Evolutionary conservation across 129 eudicot genomes (phyloP).

Genomic region (Apium graveolens): DNA sequence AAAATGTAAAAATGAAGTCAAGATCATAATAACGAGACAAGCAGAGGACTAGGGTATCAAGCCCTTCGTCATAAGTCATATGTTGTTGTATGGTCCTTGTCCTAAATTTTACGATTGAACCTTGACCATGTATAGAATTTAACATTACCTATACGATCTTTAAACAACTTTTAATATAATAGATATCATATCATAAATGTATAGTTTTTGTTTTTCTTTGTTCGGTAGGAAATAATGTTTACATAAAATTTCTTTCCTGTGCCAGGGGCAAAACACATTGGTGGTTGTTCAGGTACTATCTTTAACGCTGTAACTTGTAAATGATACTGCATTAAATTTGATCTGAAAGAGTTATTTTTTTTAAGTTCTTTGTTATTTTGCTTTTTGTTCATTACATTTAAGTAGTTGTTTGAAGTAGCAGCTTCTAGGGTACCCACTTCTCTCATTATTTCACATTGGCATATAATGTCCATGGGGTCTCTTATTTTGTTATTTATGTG

Average conservation of each 20-base stretch:
- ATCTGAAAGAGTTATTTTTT: background rate
- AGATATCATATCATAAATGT: background rate
- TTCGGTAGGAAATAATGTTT: background rate
- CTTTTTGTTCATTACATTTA: too few relatives aligned
- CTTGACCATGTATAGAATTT: background rate
- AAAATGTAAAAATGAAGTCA: background rate
- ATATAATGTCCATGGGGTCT: background rate
- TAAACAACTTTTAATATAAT: background rate
- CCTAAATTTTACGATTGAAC: background rate
- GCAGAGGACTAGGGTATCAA: background rate
- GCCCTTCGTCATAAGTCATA: background rate
- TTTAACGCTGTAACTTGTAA: background rate
- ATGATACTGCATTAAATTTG: background rate
- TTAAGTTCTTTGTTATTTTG: background rate
- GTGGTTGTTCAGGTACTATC: constrained; percentile 80
- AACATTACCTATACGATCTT: background rate
- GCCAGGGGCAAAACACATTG: constrained; percentile 89
- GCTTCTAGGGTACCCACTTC: background rate
- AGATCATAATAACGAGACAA: background rate
- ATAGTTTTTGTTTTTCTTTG: background rate
- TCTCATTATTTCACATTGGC: background rate
- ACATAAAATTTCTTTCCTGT: constrained; percentile 16
- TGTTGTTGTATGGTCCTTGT: background rate
- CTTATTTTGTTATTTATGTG: too few relatives aligned
- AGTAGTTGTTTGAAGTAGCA: background rate